Conservation (phyloP, 2,329 filamentous ascomycete species). For the Beauveria australis region DNA sequence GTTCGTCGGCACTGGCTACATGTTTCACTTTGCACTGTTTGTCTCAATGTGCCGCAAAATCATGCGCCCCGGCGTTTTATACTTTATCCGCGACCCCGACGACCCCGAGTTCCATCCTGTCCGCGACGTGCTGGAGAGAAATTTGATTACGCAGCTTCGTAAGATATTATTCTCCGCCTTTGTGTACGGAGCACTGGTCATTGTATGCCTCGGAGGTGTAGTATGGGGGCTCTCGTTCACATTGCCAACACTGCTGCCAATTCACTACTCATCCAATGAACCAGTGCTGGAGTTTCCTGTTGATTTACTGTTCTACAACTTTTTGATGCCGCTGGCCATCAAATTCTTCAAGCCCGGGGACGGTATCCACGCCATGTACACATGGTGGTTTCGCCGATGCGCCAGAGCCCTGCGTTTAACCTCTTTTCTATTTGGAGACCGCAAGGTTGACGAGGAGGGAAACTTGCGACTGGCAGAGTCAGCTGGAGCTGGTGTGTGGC, state of each 20-base stretch:
- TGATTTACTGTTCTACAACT: constrained; percentile 93
- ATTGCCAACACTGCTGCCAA: constrained; percentile 68
- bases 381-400: constrained; percentile 92
- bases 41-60: constrained; percentile 99
- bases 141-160: constrained; percentile 81
- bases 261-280: constrained; percentile 89
- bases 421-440: constrained; percentile 87
- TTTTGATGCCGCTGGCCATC: constrained; percentile 82
- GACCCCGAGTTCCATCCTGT: constrained; percentile 98
- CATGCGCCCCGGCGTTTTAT: constrained; percentile 87
- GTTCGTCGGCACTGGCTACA: constrained; percentile 98
- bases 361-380: constrained; percentile 75
- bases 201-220: constrained; percentile 87
- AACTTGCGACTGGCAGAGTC: constrained; percentile 40
- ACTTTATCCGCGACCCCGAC: constrained; percentile 96
- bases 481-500: constrained; percentile 29
- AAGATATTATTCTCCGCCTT: constrained; percentile 96
- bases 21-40: constrained; percentile 99
- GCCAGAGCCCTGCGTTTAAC: constrained; percentile 73
- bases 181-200: constrained; percentile 87
- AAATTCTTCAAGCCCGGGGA: constrained; percentile 80
- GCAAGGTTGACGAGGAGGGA: constrained; percentile 74
- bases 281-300: constrained; percentile 91
- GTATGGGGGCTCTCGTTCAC: constrained; percentile 78
- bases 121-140: constrained; percentile 89